Percentiles rank a stretch among this genome's conserved stretches.
phyloP scores from a whole-genome alignment of 2,329 filamentous ascomycete genomes.

The Penicillium occitanis region DNA sequence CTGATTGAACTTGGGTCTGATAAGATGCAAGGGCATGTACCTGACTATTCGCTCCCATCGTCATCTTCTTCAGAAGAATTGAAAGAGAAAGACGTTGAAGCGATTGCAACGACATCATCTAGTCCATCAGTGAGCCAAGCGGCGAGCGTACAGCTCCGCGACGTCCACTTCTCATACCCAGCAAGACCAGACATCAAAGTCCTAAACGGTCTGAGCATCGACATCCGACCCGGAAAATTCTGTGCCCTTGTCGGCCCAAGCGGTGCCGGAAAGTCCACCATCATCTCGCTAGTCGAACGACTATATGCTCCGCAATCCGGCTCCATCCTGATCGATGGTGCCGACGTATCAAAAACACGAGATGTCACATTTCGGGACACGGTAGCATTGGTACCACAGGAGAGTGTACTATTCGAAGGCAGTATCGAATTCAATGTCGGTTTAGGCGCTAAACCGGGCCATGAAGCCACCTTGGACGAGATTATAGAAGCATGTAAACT shows the following conservation, averaged over 20 bases:
- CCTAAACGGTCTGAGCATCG: conserved; percentile 57
- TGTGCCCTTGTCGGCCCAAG: conserved; percentile 65
- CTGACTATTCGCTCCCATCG: conserved; percentile 2
- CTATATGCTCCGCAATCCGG: conserved; percentile 56
- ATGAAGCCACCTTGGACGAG: conserved; percentile 58
- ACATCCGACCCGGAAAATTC: conserved; percentile 60
- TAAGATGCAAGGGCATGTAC: conserved; percentile 31
- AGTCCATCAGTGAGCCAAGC: conserved; percentile 17
- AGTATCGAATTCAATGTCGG: conserved; percentile 50
- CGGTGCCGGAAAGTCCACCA: conserved; percentile 67
- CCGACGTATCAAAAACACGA: conserved; percentile 45
- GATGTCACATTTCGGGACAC: conserved; percentile 44
- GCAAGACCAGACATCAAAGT: conserved; percentile 60
- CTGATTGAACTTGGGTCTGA: conserved; percentile 42
- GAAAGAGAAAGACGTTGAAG: conserved; percentile 15
- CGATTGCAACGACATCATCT: conserved; percentile 19
- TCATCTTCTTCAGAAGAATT: neutral
- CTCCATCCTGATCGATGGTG: conserved; percentile 53
- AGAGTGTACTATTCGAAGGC: conserved; percentile 51
- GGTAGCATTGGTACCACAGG: conserved; percentile 50
- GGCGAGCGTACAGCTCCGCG: conserved; percentile 53
- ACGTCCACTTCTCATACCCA: conserved; percentile 66
- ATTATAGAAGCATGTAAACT: conserved; percentile 66
- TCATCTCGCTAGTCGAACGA: conserved; percentile 57
- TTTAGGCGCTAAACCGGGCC: conserved; percentile 52